phyloP scores from a whole-genome alignment of 1,284 basidiomycete species.

The Microbotryomycetes sp. region DNA sequence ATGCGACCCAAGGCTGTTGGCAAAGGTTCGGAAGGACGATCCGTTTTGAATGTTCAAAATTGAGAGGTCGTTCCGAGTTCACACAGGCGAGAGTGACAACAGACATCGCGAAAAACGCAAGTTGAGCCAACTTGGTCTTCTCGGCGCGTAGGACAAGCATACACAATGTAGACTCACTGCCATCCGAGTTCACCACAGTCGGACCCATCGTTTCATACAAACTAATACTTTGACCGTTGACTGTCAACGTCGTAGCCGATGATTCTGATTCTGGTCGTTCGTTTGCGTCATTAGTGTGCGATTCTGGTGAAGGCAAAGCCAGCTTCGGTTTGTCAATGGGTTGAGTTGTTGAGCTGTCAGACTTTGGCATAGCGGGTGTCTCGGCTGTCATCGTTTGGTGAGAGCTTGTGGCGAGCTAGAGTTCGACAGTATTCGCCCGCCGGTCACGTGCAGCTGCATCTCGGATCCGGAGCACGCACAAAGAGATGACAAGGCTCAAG shows the following conservation, averaged over 20 bases:
- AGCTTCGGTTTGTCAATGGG: background rate
- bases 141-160: too few species aligned
- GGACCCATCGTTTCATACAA: slow-evolving; percentile 24
- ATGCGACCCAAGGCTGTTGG: slow-evolving; percentile 23
- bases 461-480: too few species aligned
- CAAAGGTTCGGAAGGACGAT: background rate
- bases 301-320: background rate
- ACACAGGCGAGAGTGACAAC: background rate
- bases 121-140: too few species aligned
- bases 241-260: background rate
- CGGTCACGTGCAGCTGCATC: too few species aligned
- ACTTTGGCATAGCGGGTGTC: too few species aligned
- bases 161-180: slow-evolving; percentile 17
- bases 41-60: too few species aligned
- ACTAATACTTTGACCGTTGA: slow-evolving; percentile 8
- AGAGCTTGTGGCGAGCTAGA: too few species aligned
- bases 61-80: background rate
- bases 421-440: too few species aligned
- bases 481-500: too few species aligned
- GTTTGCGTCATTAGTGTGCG: background rate
- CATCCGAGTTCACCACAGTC: slow-evolving; percentile 23
- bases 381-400: too few species aligned
- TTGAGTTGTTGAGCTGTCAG: too few species aligned
- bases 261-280: background rate
- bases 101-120: too few species aligned